Evolutionary conservation across 2,329 filamentous ascomycete genomes (phyloP).

Genomic region (Pseudogymnoascus destructans): DNA sequence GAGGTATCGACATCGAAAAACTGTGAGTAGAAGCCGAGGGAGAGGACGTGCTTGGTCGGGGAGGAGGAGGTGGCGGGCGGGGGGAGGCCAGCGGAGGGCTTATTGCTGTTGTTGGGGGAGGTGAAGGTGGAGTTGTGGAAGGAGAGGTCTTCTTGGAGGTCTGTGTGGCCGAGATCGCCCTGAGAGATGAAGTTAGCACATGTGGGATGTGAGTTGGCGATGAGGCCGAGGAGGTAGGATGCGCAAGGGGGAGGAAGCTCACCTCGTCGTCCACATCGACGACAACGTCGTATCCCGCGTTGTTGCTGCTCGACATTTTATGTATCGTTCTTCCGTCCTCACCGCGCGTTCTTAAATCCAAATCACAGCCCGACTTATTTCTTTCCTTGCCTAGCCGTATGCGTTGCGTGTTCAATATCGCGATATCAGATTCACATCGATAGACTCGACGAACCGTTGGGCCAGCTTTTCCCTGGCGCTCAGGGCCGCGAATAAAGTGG

Average conservation of each 20-base stretch:
- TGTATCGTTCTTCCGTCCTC: neutral
- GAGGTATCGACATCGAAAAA: constrained; percentile 98
- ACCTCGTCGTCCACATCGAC: constrained; percentile 97
- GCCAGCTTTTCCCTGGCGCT: neutral
- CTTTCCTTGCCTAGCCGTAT: neutral
- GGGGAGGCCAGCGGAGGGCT: constrained; percentile 37
- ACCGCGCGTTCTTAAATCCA: neutral
- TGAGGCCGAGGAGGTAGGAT: neutral
- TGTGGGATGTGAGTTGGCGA: neutral
- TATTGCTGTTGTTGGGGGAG: constrained; percentile 33
- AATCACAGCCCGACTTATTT: neutral
- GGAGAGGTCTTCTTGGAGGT: constrained; percentile 96
- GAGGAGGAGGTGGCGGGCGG: constrained; percentile 42
- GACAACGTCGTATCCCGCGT: constrained; percentile 90
- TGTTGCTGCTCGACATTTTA: constrained; percentile 7
- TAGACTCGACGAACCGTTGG: neutral
- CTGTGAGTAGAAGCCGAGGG: constrained; percentile 84
- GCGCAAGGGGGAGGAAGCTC: constrained; percentile 20
- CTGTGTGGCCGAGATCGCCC: constrained; percentile 95
- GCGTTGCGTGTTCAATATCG: neutral
- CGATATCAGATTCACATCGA: neutral
- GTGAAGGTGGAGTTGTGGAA: constrained; percentile 90
- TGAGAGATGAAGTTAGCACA: constrained; percentile 29
- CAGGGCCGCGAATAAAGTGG: constrained; percentile 1
- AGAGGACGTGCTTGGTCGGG: constrained; percentile 84